Evolutionary conservation across 768 basidiomycete genomes (phyloP).

Genomic region (Suillus discolor): DNA sequence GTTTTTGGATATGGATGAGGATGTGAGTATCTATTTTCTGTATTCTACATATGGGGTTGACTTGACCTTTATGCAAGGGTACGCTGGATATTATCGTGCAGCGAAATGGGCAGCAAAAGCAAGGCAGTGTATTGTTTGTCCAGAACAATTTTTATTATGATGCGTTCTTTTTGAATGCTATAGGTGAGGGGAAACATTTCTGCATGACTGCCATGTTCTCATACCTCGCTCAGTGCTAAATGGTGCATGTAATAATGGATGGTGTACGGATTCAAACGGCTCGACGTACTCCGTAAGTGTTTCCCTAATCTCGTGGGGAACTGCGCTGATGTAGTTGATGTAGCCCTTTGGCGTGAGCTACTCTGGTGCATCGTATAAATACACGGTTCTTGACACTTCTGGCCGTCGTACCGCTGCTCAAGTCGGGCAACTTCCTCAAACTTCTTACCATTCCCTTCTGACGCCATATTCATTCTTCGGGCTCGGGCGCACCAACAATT

Average conservation of each 20-base stretch:
- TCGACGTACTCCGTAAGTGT: conserved; percentile 75
- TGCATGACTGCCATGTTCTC: not conserved
- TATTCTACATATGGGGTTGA: not conserved
- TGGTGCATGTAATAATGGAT: conserved; percentile 86
- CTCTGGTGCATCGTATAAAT: conserved; percentile 95
- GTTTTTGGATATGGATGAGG: conserved; percentile 94
- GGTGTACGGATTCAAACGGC: conserved; percentile 66
- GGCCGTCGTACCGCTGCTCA: conserved; percentile 90
- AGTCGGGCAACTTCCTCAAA: conserved; percentile 93
- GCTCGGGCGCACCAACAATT: conserved; percentile 97
- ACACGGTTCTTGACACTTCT: conserved; percentile 91
- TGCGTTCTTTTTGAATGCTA: conserved; percentile 97
- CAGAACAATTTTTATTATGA: conserved; percentile 99
- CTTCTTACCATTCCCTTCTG: conserved; percentile 86
- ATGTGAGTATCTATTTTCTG: conserved; percentile 55
- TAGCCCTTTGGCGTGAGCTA: conserved; percentile 95
- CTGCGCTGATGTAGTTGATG: conserved; percentile 11
- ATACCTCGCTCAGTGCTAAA: conserved; percentile 67
- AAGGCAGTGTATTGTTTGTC: conserved; percentile 73
- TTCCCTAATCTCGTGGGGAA: not conserved
- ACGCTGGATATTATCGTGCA: conserved; percentile 92
- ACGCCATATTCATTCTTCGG: conserved; percentile 97
- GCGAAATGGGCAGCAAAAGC: conserved; percentile 67
- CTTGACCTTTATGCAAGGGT: conserved; percentile 53
- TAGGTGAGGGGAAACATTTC: conserved; percentile 49